Base-by-base conservation (phyloP, 164 flowering plant species). In the Nymphaea thermarum region DNA sequence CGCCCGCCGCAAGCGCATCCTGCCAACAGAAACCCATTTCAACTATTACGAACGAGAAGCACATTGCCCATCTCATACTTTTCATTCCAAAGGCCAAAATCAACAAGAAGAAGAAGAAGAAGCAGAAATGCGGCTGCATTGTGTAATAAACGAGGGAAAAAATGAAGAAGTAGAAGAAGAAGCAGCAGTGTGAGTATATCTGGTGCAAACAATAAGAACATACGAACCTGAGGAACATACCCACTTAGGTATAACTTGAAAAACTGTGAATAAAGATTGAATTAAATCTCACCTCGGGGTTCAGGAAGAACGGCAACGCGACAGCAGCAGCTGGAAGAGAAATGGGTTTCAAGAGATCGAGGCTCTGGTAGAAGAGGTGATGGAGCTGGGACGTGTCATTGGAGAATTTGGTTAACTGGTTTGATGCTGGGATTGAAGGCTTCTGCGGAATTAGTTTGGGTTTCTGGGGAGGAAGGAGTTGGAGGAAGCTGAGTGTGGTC, bases 1-100 rank as follows among this genome's bases (percentile, higher is more conserved):
- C 98, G 17, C 72, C 83, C 44, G 53, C 88, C 51, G 98, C 98
- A 61, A 85, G 36, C 18, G 96, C 98, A 80, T 89, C 90, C 98
- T 93, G 74, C 60, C 47, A 12, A 62, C 44, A 41, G 5, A 12
- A 2, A 43, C 10, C 36, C 36, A 25, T 25, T 25, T 25, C 36
- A 25, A 25, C 36, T 25, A 25, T 25, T 25, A 25, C 36, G 36
- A 25, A 25, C 36, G 1, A 25, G 36, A 25, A 25, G 36, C 36
- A 25, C 36, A 25, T 25, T 25, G 36, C 36, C 36, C 36, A 25
- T 25, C 36, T 25, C 36, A 25, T 25, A 1, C 36, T 25, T 25
- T 25, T 25, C 36, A 25, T 25, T 25, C 36, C 36, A 25, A 25
- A 25, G 36, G 36, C 36, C 36, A 25, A 25, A 25, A 25, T 25